phyloP scores from a whole-genome alignment of 2,329 filamentous ascomycete species.

The Coccinonectria pachysandricola region DNA sequence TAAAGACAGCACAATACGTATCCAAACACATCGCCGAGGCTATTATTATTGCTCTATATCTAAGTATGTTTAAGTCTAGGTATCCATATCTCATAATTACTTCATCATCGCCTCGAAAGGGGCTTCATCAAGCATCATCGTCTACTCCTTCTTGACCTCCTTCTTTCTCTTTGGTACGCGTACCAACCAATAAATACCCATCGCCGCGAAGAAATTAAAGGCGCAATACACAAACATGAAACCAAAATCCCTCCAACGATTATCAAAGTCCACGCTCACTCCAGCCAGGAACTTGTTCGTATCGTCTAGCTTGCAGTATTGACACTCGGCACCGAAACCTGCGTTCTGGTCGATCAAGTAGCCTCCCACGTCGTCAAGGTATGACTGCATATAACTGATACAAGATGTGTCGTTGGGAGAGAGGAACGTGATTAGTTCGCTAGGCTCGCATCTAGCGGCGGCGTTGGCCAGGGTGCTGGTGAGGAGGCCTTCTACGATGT shows the following conservation, averaged over 20 bases:
- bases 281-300: conserved; percentile 30
- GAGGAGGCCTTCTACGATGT: conserved; percentile 58
- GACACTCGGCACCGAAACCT: conserved; percentile 24
- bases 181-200: conserved; percentile 38
- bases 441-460: conserved; percentile 47
- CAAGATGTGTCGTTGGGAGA: conserved; percentile 46
- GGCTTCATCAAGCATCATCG: no score
- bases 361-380: conserved; percentile 36
- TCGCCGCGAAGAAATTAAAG: conserved; percentile 40
- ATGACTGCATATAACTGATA: conserved; percentile 40
- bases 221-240: conserved; percentile 42
- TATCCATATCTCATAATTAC: no score
- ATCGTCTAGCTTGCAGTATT: conserved; percentile 31
- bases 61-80: no score
- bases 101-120: no score
- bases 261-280: conserved; percentile 33
- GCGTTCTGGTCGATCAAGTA: conserved; percentile 22
- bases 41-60: no score
- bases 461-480: conserved; percentile 53
- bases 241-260: conserved; percentile 48
- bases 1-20: no score
- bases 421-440: conserved; percentile 54
- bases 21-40: no score
- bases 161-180: conserved; percentile 26
- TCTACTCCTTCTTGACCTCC: no score